These are phyloP conservation scores for Paecilomyces formosus DNA, from an alignment of 2,329 filamentous ascomycete species.

Conservation along the genomic window DNA sequence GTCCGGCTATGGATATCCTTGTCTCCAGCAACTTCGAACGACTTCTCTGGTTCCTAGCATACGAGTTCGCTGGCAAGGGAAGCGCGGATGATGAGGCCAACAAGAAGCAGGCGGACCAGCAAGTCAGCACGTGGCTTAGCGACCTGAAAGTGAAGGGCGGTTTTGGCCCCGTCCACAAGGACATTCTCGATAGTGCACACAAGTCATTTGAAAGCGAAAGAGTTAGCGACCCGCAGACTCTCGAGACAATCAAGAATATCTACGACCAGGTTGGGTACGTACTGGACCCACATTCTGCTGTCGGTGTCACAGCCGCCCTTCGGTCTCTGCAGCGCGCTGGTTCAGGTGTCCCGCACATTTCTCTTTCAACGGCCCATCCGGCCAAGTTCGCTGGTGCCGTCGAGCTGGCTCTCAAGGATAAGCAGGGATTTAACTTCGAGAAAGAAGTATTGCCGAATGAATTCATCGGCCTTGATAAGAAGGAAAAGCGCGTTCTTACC, in stretches of 20 bases:
- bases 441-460: slow-evolving; percentile 70
- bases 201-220: slow-evolving; percentile 74
- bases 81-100: slow-evolving; percentile 32
- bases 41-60: slow-evolving; percentile 85
- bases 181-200: slow-evolving; percentile 64
- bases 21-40: slow-evolving; percentile 96
- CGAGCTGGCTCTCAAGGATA: slow-evolving; percentile 64
- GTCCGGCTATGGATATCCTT: slow-evolving; percentile 95
- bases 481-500: slow-evolving; percentile 50
- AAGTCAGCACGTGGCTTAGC: slow-evolving; percentile 70
- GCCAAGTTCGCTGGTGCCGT: slow-evolving; percentile 90
- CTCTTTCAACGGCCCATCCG: slow-evolving; percentile 87
- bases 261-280: slow-evolving; percentile 58
- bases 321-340: slow-evolving; percentile 55
- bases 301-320: slow-evolving; percentile 70
- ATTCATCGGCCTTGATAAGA: slow-evolving; percentile 59
- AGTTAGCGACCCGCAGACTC: slow-evolving; percentile 56
- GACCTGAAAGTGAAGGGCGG: slow-evolving; percentile 74
- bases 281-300: slow-evolving; percentile 85
- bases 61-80: slow-evolving; percentile 48
- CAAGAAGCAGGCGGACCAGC: slow-evolving; percentile 55
- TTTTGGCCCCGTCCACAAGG: slow-evolving; percentile 64
- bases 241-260: slow-evolving; percentile 52
- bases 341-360: slow-evolving; percentile 56
- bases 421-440: slow-evolving; percentile 65